phyloP scores from a whole-genome alignment of 2,329 filamentous ascomycete species.

The Epichloe sibirici region DNA sequence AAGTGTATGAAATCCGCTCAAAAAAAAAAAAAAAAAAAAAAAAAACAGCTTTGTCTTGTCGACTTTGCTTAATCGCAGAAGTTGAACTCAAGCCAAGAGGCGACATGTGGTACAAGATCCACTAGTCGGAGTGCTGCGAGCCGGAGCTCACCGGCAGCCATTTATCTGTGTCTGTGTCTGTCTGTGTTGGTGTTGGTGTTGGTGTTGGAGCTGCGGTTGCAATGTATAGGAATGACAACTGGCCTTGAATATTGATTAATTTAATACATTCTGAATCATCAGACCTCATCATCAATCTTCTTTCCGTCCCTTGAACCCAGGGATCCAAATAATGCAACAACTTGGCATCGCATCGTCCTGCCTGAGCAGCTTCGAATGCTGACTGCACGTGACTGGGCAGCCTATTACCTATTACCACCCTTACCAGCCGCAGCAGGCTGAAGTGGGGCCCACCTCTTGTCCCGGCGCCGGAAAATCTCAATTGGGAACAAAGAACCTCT shows the following conservation, averaged over 20 bases:
- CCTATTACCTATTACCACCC: not conserved
- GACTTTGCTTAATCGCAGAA: not conserved
- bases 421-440: not conserved
- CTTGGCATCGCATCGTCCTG: too few relatives aligned
- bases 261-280: too few relatives aligned
- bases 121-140: not conserved
- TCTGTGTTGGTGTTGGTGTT: not conserved
- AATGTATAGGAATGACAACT: not conserved
- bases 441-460: not conserved
- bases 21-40: too few relatives aligned
- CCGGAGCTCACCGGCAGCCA: not conserved
- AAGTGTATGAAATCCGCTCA: too few relatives aligned
- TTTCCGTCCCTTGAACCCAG: not conserved
- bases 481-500: constrained; percentile 6
- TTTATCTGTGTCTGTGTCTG: not conserved
- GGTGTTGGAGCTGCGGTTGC: not conserved
- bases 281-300: too few relatives aligned
- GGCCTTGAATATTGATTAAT: too few relatives aligned
- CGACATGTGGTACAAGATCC: not conserved
- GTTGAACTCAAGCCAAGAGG: not conserved
- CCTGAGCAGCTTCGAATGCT: not conserved
- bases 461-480: constrained; percentile 12
- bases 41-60: not conserved
- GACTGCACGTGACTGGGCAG: constrained; percentile 1
- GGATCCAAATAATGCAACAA: not conserved